Conservation (phyloP, 2,329 filamentous ascomycete genomes). For the Penicillium aurantiogriseum region DNA sequence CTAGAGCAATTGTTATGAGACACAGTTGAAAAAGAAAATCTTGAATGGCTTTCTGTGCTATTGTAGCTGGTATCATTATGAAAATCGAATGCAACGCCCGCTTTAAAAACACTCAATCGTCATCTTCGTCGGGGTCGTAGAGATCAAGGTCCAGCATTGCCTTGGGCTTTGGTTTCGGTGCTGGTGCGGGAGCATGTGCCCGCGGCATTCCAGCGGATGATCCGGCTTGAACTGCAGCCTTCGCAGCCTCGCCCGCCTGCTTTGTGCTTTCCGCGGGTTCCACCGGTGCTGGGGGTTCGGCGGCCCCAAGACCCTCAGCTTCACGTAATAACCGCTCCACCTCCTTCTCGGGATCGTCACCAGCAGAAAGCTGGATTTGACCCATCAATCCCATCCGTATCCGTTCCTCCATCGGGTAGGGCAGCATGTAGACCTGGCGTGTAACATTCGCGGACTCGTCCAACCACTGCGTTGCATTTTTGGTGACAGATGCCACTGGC, state of each 20-base stretch:
- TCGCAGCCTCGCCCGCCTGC: constrained; percentile 33
- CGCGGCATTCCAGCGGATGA: constrained; percentile 19
- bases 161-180: constrained; percentile 40
- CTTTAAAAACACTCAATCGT: constrained; percentile 29
- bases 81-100: constrained; percentile 9
- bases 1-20: neutral
- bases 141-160: constrained; percentile 45
- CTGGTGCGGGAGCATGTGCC: constrained; percentile 15
- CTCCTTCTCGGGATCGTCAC: constrained; percentile 55
- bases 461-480: constrained; percentile 42
- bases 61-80: constrained; percentile 21
- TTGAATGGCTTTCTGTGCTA: neutral
- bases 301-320: constrained; percentile 54
- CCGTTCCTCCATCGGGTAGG: constrained; percentile 46
- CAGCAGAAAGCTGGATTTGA: constrained; percentile 41
- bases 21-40: neutral
- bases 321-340: constrained; percentile 50
- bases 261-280: constrained; percentile 37
- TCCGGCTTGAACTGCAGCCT: constrained; percentile 33
- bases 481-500: constrained; percentile 40
- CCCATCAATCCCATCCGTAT: constrained; percentile 49
- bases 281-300: constrained; percentile 41
- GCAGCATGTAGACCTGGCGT: constrained; percentile 42
- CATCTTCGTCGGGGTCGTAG: constrained; percentile 48
- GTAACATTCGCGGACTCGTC: constrained; percentile 43